phyloP scores from a whole-genome alignment of 2,329 filamentous ascomycete species.

The Decorospora gaudefroyi region DNA sequence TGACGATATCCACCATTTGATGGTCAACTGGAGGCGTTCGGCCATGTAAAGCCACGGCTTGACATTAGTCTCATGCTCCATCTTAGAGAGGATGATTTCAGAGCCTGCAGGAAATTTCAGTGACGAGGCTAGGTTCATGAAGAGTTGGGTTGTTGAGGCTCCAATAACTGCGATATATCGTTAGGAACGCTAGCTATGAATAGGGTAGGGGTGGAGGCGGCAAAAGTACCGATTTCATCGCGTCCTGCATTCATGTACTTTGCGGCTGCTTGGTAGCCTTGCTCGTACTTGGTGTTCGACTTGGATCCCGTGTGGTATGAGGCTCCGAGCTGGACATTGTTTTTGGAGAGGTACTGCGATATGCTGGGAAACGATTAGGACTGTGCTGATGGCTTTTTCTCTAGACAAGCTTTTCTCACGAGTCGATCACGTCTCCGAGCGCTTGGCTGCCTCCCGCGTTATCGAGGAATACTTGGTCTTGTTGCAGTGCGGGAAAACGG shows the following conservation, averaged over 20 bases:
- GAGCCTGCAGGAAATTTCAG: conserved; percentile 52
- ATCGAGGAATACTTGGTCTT: conserved; percentile 73
- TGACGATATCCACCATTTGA: conserved; percentile 70
- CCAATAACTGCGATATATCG: conserved; percentile 61
- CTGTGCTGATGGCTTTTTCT: neutral
- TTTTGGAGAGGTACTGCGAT: conserved; percentile 65
- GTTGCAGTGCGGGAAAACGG: conserved; percentile 69
- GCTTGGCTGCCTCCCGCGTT: conserved; percentile 78
- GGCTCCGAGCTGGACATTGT: conserved; percentile 76
- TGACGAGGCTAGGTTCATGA: conserved; percentile 64
- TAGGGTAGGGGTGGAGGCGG: neutral
- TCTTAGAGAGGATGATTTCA: conserved; percentile 70
- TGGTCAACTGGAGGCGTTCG: conserved; percentile 59
- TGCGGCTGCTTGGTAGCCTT: conserved; percentile 68
- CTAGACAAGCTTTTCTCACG: conserved; percentile 54
- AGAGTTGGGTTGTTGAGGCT: conserved; percentile 74
- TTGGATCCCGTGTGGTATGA: conserved; percentile 65
- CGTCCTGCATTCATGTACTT: conserved; percentile 69
- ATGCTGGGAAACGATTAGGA: conserved; percentile 53
- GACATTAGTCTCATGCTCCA: conserved; percentile 80
- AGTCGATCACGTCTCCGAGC: conserved; percentile 67
- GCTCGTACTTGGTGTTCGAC: conserved; percentile 63
- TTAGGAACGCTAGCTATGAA: neutral
- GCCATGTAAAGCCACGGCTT: conserved; percentile 74
- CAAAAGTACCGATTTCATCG: conserved; percentile 64